Conservation (phyloP, 495 filamentous ascomycete species). For the Aspergillus egyptiacus region DNA sequence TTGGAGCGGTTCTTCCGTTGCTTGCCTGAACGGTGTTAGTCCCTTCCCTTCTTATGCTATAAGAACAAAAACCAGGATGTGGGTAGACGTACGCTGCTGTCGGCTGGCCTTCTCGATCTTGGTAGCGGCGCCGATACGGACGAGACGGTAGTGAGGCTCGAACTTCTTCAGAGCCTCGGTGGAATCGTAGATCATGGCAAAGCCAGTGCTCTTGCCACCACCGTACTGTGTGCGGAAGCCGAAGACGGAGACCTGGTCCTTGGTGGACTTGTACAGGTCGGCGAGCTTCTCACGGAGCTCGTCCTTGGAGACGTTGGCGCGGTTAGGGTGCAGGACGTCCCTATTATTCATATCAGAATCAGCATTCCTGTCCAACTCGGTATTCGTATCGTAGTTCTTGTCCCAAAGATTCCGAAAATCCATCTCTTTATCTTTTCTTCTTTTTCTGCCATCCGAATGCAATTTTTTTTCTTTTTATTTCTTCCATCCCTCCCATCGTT, state of each 20-base stretch:
- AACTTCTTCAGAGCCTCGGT: slow-evolving; percentile 98
- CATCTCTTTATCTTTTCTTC: slow-evolving; percentile 15
- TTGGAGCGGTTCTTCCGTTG: slow-evolving; percentile 99
- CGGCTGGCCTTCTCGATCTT: slow-evolving; percentile 96
- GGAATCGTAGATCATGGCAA: slow-evolving; percentile 97
- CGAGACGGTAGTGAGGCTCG: slow-evolving; percentile 94
- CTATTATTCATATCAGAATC: slow-evolving; percentile 44
- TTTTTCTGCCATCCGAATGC: background rate
- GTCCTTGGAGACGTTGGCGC: slow-evolving; percentile 97
- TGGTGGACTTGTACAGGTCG: slow-evolving; percentile 93
- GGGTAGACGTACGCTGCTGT: slow-evolving; percentile 86
- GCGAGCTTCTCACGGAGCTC: slow-evolving; percentile 93
- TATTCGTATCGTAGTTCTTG: background rate
- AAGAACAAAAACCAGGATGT: background rate
- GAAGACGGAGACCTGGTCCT: slow-evolving; percentile 95
- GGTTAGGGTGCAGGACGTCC: slow-evolving; percentile 98
- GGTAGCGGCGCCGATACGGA: slow-evolving; percentile 79
- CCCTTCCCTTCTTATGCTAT: background rate
- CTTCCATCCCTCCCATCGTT: background rate
- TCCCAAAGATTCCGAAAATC: background rate
- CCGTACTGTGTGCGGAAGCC: slow-evolving; percentile 97
- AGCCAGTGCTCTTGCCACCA: slow-evolving; percentile 99
- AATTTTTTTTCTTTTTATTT: background rate
- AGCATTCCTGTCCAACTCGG: background rate
- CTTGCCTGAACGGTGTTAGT: slow-evolving; percentile 65